Evolutionary conservation across 805 yeast species (phyloP).

Genomic region (Lipomyces anomalus): DNA sequence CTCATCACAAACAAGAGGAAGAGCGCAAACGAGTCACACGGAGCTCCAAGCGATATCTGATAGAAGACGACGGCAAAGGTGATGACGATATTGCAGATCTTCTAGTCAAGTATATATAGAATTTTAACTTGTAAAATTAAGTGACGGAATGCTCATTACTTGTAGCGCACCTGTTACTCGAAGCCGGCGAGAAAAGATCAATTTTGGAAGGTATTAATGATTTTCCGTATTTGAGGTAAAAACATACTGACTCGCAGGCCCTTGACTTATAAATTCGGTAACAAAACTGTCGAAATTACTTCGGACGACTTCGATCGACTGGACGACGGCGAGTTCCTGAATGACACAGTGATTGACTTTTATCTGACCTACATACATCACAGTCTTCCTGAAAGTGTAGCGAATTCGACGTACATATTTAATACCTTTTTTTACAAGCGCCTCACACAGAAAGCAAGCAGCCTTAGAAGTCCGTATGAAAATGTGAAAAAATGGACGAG

Average conservation of each 20-base stretch:
- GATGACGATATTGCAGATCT: not conserved
- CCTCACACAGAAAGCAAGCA: slow-evolving; percentile 33
- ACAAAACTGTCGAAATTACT: slow-evolving; percentile 51
- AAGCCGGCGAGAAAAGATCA: slow-evolving; percentile 7
- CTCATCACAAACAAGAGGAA: no score
- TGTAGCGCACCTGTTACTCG: no score
- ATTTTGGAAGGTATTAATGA: slow-evolving; percentile 16
- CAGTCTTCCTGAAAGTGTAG: slow-evolving; percentile 29
- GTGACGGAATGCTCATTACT: no score
- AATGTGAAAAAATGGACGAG: slow-evolving; percentile 75
- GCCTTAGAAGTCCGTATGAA: slow-evolving; percentile 41
- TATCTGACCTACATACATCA: slow-evolving; percentile 46
- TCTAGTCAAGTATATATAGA: no score
- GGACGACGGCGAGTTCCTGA: slow-evolving; percentile 77
- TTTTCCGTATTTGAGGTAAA: no score
- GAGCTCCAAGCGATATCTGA: not conserved
- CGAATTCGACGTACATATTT: slow-evolving; percentile 50
- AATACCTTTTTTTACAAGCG: slow-evolving; percentile 80
- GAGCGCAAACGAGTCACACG: not conserved
- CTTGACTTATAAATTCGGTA: slow-evolving; percentile 38
- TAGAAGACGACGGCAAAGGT: not conserved
- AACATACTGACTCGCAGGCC: no score
- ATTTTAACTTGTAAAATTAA: no score
- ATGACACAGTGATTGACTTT: slow-evolving; percentile 83
- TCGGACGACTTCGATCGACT: slow-evolving; percentile 73